Conservation (phyloP, 306 rosid species). For the Pterocarpus macrocarpus region DNA sequence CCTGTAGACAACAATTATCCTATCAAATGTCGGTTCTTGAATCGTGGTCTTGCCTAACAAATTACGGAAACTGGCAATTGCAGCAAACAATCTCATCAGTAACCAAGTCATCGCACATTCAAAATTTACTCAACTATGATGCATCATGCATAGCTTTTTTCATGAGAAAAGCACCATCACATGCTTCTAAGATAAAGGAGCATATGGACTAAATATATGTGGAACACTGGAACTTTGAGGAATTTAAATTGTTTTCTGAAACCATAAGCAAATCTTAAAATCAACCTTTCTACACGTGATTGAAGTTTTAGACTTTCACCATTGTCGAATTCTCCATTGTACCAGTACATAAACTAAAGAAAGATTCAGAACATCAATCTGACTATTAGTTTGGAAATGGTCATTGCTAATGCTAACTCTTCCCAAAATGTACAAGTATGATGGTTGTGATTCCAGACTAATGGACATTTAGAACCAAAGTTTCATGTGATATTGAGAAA, state of each 20-base stretch:
- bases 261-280: slow-evolving; percentile 9
- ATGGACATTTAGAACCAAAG: not conserved
- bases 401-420: not conserved
- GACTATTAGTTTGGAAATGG: slow-evolving; percentile 25
- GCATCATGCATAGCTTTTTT: slow-evolving; percentile 25
- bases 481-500: slow-evolving; percentile 1
- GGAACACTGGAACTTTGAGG: slow-evolving; percentile 1
- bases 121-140: slow-evolving; percentile 32
- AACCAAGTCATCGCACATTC: slow-evolving; percentile 15
- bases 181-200: slow-evolving; percentile 24
- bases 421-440: not conserved
- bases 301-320: slow-evolving; percentile 24
- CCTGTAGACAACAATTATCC: slow-evolving; percentile 96
- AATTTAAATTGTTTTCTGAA: slow-evolving; percentile 17
- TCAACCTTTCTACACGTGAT: slow-evolving; percentile 7
- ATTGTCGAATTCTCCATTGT: not conserved
- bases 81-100: slow-evolving; percentile 44
- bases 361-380: slow-evolving; percentile 27
- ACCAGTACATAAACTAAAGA: slow-evolving; percentile 27
- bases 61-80: slow-evolving; percentile 62
- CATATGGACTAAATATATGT: slow-evolving; percentile 17
- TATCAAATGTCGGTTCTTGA: slow-evolving; percentile 97
- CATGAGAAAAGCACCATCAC: slow-evolving; percentile 22
- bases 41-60: slow-evolving; percentile 76
- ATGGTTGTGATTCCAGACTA: slow-evolving; percentile 27